Evolutionary conservation across 257 asterid species (phyloP), one percentile per base, ranked within the genome.

Genomic region (Sherardia arvensis): DNA sequence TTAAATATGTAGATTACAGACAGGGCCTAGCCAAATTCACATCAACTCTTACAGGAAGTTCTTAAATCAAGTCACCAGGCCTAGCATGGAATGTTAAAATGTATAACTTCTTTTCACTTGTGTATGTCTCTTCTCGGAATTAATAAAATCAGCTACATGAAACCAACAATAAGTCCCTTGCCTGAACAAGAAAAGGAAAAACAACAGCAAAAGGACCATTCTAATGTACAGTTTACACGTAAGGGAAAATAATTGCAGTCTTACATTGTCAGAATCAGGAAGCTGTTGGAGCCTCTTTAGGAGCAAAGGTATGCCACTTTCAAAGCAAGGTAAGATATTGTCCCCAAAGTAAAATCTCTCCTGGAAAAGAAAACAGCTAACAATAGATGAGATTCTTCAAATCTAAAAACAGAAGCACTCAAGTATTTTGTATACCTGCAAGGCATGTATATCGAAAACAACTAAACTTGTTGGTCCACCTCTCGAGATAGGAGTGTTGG

Each of bases 391-490:
- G 54, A 55, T 20, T 26, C 26, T 29, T n/a, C 66, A 32, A 60
- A 58, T 64, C 53, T 40, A 8, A 32, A 34, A 66, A 57, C 47
- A 55, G 12, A 6, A 60, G 60, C 32, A 48, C 64, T 53, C 53
- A 15, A 32, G 8, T 45, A 70, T 62, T 65, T n/a, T n/a, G n/a
- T n/a, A n/a, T 26, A 91, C 98, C 92, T 92, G 98, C 78, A 92
- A 84, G 64, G 99, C 99, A 83, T 93, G 99, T 75, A 93, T 93
- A 79, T 93, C 99, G 65, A 87, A 93, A 61, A 82, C 81, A 9
- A 93, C 96, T 80, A 93, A 82, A 69, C 89, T 93, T 56, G 97
- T 84, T 66, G 99, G 99, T 21, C 99, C 99, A 30, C 99, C 99
- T 79, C 81, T 77, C 14, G 85, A 85, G 71, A 90, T 88, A 15